These are phyloP conservation scores for Scopulariopsis brevicaulis DNA, from an alignment of 2,329 filamentous ascomycete genomes.

Conservation along the genomic window DNA sequence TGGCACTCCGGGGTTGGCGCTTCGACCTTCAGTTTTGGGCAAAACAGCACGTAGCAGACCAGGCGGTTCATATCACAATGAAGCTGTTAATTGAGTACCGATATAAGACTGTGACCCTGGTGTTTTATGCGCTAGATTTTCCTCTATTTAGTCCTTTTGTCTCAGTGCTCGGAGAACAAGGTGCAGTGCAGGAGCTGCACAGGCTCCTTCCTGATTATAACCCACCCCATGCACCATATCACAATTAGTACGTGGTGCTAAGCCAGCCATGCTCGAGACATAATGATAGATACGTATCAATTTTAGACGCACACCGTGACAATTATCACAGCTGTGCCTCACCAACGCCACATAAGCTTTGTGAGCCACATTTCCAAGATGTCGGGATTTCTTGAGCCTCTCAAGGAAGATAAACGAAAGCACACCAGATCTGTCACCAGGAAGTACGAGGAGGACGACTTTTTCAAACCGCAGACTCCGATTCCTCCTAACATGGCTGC, in stretches of 20 bases:
- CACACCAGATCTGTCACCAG: slow-evolving; percentile 3
- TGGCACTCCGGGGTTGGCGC: no score
- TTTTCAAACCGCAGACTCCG: slow-evolving; percentile 2
- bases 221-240: background rate
- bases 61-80: no score
- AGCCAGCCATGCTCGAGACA: background rate
- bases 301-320: background rate
- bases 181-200: background rate
- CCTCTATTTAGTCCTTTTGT: background rate
- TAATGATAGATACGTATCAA: background rate
- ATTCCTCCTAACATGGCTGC: background rate
- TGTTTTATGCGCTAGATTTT: no score
- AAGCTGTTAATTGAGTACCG: no score
- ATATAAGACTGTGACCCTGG: no score
- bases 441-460: background rate
- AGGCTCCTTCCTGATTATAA: background rate
- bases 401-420: background rate
- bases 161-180: no score
- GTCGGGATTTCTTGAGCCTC: background rate
- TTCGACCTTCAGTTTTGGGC: no score
- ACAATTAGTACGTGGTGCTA: background rate
- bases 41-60: no score
- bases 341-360: background rate
- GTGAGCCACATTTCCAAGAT: slow-evolving; percentile 1
- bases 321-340: background rate